phyloP scores from a whole-genome alignment of 192 early-diverging fungal species.

The Gorgonomyces haynaldii region DNA sequence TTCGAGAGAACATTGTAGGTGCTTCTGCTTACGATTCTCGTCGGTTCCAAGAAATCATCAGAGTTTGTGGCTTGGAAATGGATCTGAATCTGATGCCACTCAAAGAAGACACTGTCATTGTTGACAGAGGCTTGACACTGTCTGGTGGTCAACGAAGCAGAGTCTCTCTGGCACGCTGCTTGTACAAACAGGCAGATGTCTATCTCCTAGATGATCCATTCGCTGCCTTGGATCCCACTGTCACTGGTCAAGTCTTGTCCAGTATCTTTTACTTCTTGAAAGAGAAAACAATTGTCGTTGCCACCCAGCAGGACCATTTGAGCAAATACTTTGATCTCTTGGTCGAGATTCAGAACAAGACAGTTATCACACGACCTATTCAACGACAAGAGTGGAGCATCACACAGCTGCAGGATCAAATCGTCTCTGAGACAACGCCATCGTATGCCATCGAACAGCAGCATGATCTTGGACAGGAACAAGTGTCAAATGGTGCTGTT shows the following conservation, averaged over 20 bases:
- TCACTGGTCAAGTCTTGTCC: constrained; percentile 5
- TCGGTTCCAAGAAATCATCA: constrained; percentile 46
- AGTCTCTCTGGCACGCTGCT: constrained; percentile 6
- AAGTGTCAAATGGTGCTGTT: too few relatives aligned
- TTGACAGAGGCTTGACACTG: constrained; percentile 49
- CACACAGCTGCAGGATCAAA: too few relatives aligned
- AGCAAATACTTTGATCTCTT: too few relatives aligned
- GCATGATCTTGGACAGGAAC: too few relatives aligned
- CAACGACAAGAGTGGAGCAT: too few relatives aligned
- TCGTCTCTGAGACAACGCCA: too few relatives aligned
- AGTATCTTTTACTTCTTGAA: constrained; percentile 5
- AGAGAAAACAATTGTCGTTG: constrained; percentile 20
- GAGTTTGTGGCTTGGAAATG: constrained; percentile 45
- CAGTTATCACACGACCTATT: too few relatives aligned
- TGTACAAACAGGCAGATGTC: constrained; percentile 13
- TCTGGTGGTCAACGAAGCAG: constrained; percentile 13
- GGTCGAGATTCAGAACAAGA: too few relatives aligned
- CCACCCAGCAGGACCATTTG: constrained; percentile 19
- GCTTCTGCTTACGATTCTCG: constrained; percentile 45
- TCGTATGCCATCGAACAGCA: too few relatives aligned
- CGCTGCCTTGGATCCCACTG: constrained; percentile 12
- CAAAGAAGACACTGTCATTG: constrained; percentile 44
- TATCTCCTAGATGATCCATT: constrained; percentile 15
- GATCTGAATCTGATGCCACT: constrained; percentile 51
- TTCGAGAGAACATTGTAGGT: constrained; percentile 74